These are phyloP conservation scores for Wickerhamomyces rabaulensis DNA, from an alignment of 805 yeast species.

Conservation along the genomic window DNA sequence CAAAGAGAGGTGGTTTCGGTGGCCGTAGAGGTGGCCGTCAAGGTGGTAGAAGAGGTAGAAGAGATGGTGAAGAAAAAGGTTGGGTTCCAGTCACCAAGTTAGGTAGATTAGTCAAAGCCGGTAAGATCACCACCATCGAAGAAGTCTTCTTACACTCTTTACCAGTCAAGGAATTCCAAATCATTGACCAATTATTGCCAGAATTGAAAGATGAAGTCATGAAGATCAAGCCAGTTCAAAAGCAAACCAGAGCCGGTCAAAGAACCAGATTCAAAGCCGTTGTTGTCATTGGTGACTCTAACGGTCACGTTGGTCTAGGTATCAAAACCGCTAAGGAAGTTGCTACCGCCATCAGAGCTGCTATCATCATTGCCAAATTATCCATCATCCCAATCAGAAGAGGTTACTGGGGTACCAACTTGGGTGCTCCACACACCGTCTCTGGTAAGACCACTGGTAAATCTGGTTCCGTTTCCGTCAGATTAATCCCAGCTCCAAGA, in stretches of 20 bases:
- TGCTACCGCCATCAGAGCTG: conserved; percentile 99
- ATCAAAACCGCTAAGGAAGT: conserved; percentile 99
- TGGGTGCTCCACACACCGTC: conserved; percentile 99
- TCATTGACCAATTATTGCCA: conserved; percentile 95
- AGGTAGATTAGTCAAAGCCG: conserved; percentile 99
- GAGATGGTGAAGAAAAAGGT: conserved; percentile 93
- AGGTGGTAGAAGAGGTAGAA: conserved; percentile 71
- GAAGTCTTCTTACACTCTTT: conserved; percentile 99
- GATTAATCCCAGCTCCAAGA: conserved; percentile 99
- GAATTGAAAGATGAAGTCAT: conserved; percentile 96
- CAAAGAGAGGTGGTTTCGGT: conserved; percentile 49
- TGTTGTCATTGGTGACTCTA: conserved; percentile 98
- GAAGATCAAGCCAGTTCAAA: conserved; percentile 99
- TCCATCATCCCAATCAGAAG: conserved; percentile 99
- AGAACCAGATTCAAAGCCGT: conserved; percentile 99
- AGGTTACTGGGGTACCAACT: conserved; percentile 99
- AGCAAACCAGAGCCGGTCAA: conserved; percentile 99
- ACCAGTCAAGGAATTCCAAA: conserved; percentile 99
- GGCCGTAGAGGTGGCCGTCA: conserved; percentile 55
- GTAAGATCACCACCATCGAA: conserved; percentile 93
- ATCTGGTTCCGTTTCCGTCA: conserved; percentile 99
- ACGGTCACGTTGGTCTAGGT: conserved; percentile 99
- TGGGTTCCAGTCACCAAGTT: conserved; percentile 99
- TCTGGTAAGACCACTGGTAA: conserved; percentile 98
- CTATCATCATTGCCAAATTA: conserved; percentile 98